phyloP scores from a whole-genome alignment of 2,329 filamentous ascomycete species.

The Kalmusia sp. region DNA sequence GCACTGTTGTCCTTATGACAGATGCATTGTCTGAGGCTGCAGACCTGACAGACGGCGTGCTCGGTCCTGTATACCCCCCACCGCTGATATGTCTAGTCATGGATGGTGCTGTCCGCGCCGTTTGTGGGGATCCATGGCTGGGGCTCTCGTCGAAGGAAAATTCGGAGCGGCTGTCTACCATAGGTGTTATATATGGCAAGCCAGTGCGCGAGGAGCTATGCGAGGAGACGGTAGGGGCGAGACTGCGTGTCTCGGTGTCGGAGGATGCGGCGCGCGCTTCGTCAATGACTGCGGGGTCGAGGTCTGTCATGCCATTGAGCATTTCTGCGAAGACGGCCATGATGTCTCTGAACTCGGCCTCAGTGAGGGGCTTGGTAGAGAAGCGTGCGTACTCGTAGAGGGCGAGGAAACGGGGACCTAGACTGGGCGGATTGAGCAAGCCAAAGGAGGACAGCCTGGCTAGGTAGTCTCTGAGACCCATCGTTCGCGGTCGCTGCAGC shows the following conservation, averaged over 20 bases:
- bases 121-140: conserved; percentile 32
- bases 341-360: conserved; percentile 74
- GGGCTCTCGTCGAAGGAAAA: conserved; percentile 26
- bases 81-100: conserved; percentile 29
- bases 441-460: conserved; percentile 71
- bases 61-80: conserved; percentile 27
- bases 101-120: conserved; percentile 38
- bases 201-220: conserved; percentile 31
- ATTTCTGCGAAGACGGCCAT: conserved; percentile 88
- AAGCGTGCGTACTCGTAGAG: conserved; percentile 88
- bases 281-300: conserved; percentile 63
- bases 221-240: conserved; percentile 36
- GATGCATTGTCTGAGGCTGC: conserved; percentile 33
- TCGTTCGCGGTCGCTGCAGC: conserved; percentile 72
- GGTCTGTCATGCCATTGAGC: conserved; percentile 74
- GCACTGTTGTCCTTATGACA: conserved; percentile 24
- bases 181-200: conserved; percentile 36
- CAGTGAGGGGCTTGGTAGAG: conserved; percentile 71
- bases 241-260: conserved; percentile 39
- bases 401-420: conserved; percentile 68
- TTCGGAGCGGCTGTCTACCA: conserved; percentile 27
- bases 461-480: conserved; percentile 83
- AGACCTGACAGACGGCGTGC: conserved; percentile 34
- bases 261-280: conserved; percentile 41
- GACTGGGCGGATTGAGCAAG: conserved; percentile 62